A percentile compares a stretch with the other conserved stretches of the same genome.
phyloP scores from a whole-genome alignment of 352 stramenopile genomes.

The Elongisporangium prolatum region DNA sequence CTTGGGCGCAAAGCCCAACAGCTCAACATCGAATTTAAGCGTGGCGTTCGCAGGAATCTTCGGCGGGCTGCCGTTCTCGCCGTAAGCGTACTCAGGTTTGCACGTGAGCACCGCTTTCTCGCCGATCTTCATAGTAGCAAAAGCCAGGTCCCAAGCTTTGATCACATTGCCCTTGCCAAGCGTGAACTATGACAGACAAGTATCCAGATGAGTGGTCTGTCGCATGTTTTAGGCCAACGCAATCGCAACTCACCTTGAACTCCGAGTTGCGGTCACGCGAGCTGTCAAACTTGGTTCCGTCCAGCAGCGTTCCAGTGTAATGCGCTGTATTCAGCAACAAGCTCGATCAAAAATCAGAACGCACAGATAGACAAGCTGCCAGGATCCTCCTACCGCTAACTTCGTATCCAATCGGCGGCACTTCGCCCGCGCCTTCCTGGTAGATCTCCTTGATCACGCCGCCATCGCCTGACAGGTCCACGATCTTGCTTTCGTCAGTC shows the following conservation, averaged over 20 bases:
- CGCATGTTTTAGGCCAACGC: not conserved
- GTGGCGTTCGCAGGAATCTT: slow-evolving; percentile 94
- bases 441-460: slow-evolving; percentile 92
- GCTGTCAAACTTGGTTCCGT: slow-evolving; percentile 94
- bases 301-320: slow-evolving; percentile 94
- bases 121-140: slow-evolving; percentile 94
- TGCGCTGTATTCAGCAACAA: slow-evolving; percentile 57
- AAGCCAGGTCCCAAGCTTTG: slow-evolving; percentile 85
- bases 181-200: slow-evolving; percentile 44
- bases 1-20: slow-evolving; percentile 93
- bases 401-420: slow-evolving; percentile 71
- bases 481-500: slow-evolving; percentile 32
- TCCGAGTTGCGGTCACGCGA: slow-evolving; percentile 85
- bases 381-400: slow-evolving; percentile 51
- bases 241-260: slow-evolving; percentile 52
- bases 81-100: slow-evolving; percentile 93
- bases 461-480: slow-evolving; percentile 85
- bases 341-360: slow-evolving; percentile 2
- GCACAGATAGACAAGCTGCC: not conserved
- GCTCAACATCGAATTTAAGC: slow-evolving; percentile 95
- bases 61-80: slow-evolving; percentile 81
- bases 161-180: slow-evolving; percentile 88
- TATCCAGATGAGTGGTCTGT: not conserved
- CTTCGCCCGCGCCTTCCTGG: slow-evolving; percentile 82
- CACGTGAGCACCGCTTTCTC: slow-evolving; percentile 94